Percentiles rank a stretch among this genome's conserved stretches.
Conservation (phyloP, 2,329 filamentous ascomycete genomes). For the Trichophyton mentagrophytes region DNA sequence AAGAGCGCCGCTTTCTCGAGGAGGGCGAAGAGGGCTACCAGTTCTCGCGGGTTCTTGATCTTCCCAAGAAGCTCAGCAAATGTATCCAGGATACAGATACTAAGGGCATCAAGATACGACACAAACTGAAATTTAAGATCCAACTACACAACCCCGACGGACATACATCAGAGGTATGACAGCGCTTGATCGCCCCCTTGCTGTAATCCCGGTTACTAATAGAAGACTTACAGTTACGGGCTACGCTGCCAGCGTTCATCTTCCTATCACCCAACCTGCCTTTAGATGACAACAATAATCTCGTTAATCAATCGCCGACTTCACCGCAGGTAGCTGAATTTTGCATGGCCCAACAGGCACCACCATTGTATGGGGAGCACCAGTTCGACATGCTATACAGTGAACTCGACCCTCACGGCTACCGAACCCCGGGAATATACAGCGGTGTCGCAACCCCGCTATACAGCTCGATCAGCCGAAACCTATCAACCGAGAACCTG, state of each 20-base stretch:
- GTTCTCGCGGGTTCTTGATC: slow-evolving; percentile 47
- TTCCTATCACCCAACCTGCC: slow-evolving; percentile 93
- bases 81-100: slow-evolving; percentile 86
- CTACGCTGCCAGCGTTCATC: slow-evolving; percentile 78
- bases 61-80: slow-evolving; percentile 68
- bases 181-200: neutral
- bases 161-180: slow-evolving; percentile 69
- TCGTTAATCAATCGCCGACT: slow-evolving; percentile 50
- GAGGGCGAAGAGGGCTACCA: slow-evolving; percentile 49
- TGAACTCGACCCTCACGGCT: slow-evolving; percentile 68
- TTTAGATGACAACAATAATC: slow-evolving; percentile 72
- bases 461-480: slow-evolving; percentile 57
- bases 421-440: slow-evolving; percentile 57
- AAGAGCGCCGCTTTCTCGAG: slow-evolving; percentile 41
- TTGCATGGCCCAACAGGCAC: slow-evolving; percentile 54
- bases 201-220: slow-evolving; percentile 13
- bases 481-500: slow-evolving; percentile 72
- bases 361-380: slow-evolving; percentile 87
- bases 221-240: slow-evolving; percentile 51
- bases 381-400: slow-evolving; percentile 82
- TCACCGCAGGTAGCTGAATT: slow-evolving; percentile 38
- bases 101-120: slow-evolving; percentile 78
- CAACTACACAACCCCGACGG: slow-evolving; percentile 90
- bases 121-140: slow-evolving; percentile 84
- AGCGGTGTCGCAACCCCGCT: slow-evolving; percentile 66